Evolutionary conservation across 1,139 yeast genomes (phyloP).

Genomic region (Cylindricascospora bacillispora): DNA sequence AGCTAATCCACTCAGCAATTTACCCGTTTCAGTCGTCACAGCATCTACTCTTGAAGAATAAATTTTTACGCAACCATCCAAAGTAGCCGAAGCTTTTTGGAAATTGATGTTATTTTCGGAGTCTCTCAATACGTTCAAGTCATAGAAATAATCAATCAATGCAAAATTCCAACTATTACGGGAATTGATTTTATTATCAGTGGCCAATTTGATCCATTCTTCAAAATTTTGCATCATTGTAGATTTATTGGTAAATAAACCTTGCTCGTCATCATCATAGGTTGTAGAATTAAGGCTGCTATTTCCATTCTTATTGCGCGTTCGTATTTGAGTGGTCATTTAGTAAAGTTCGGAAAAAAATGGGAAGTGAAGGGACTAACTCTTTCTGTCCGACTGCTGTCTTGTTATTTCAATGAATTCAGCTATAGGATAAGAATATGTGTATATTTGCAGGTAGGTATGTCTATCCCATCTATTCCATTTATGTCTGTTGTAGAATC

Average conservation of each 20-base stretch:
- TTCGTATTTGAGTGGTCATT: too few species aligned
- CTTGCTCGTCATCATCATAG: conserved; percentile 13
- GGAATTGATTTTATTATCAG: conserved; percentile 66
- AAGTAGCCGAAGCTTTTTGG: conserved; percentile 65
- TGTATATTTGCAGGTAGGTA: too few species aligned
- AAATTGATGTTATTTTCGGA: conserved; percentile 28
- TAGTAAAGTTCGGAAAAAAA: too few species aligned
- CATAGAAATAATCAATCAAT: conserved; percentile 64
- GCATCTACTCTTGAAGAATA: conserved; percentile 83
- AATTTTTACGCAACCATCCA: conserved; percentile 79
- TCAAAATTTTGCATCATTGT: conserved; percentile 60
- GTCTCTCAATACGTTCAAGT: conserved; percentile 24
- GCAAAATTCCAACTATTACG: conserved; percentile 73
- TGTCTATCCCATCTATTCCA: too few species aligned
- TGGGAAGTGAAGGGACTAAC: too few species aligned
- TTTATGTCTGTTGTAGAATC: too few species aligned
- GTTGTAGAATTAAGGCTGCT: too few species aligned
- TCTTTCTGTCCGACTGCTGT: too few species aligned
- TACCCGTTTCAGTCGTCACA: conserved; percentile 83
- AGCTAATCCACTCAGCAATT: conserved; percentile 56
- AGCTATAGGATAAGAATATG: too few species aligned
- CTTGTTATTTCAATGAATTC: too few species aligned
- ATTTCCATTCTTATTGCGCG: too few species aligned
- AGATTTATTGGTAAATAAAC: conserved; percentile 25
- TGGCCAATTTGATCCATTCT: conserved; percentile 83